These are phyloP conservation scores for Penicillium sp. DNA, from an alignment of 2,329 filamentous ascomycete genomes.

Conservation along the genomic window DNA sequence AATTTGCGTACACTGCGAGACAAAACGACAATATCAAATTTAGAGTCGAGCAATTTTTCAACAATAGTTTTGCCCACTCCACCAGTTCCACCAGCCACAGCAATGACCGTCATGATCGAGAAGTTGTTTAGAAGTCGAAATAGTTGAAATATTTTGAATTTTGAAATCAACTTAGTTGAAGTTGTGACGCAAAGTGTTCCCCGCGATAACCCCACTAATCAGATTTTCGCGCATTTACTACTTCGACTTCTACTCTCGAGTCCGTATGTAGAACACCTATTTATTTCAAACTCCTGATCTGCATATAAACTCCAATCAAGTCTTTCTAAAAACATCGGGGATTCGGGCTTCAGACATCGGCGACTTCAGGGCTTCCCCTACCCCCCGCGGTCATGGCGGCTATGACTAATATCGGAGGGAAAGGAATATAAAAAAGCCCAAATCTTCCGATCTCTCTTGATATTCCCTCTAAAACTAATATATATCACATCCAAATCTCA, in stretches of 20 bases:
- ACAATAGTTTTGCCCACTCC: constrained; percentile 48
- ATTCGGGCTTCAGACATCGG: constrained; percentile 26
- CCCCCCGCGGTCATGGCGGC: neutral
- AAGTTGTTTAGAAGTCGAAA: neutral
- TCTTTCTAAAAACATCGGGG: constrained; percentile 14
- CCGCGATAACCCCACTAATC: constrained; percentile 2
- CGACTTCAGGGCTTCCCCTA: constrained; percentile 7
- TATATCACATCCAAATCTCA: constrained; percentile 3
- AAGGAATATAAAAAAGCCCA: constrained; percentile 18
- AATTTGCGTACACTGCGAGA: constrained; percentile 38
- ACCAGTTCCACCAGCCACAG: constrained; percentile 49
- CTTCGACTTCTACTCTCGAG: neutral
- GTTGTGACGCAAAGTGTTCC: neutral
- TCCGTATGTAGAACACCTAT: neutral
- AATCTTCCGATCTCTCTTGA: constrained; percentile 1
- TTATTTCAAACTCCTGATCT: neutral
- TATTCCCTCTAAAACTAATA: neutral
- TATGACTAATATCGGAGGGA: constrained; percentile 22
- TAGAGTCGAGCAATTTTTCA: constrained; percentile 38
- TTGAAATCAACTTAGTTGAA: no score
- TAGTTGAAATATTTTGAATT: neutral
- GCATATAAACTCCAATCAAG: neutral
- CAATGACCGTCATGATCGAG: constrained; percentile 41
- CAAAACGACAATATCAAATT: constrained; percentile 43
- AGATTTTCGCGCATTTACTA: neutral